Base-by-base conservation (phyloP, 306 rosid species). In the Rosa lucieae region DNA sequence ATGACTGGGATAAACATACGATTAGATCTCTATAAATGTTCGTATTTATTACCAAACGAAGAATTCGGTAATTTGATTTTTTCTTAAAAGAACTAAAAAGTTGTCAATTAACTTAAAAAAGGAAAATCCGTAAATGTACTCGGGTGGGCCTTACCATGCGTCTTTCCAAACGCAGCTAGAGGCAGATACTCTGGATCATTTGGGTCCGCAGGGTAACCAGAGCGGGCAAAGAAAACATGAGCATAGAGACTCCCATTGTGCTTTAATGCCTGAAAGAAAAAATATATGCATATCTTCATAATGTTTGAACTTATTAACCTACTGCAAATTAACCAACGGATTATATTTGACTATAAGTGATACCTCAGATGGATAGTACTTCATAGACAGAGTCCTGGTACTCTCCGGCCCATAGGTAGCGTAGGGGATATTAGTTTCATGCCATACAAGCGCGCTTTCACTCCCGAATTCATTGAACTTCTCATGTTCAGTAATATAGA, bases 181-280 rank as follows among this genome's bases (percentile, higher is more conserved):
- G 94, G 94, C 83, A 83, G 90, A 83, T 87, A 95, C 81, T 93
- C 99, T 0, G 97, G 99, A 82, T 95, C 97, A 81, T 39, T 89
- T 53, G 99, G 99, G 82, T 95, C 99, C 2, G 94, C 88, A 3
- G 97, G 86, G 80, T 75, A 93, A 59, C 99, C 99, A 44, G 99
- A 90, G 74, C 85, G 96, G 23, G 97, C 91, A 84, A 93, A 91
- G 94, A 86, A 95, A 73, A 90, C 98, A 78, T 95, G 98, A 59
- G 91, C 97, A 77, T 86, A 91, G n/a, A 92, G 51, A 80, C 91
- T 89, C 67, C 94, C 99, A 79, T 95, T 95, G 79, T 90, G 85
- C 87, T 89, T 89, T 85, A 94, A 78, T 65, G 85, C 85, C 98
- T 94, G 85, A 20, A 85, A 73, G 74, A 63, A 79, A 10, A 72